Evolutionary conservation across 2,329 filamentous ascomycete genomes (phyloP), one percentile per base, ranked within the genome.

Genomic region (Monilinia aucupariae): DNA sequence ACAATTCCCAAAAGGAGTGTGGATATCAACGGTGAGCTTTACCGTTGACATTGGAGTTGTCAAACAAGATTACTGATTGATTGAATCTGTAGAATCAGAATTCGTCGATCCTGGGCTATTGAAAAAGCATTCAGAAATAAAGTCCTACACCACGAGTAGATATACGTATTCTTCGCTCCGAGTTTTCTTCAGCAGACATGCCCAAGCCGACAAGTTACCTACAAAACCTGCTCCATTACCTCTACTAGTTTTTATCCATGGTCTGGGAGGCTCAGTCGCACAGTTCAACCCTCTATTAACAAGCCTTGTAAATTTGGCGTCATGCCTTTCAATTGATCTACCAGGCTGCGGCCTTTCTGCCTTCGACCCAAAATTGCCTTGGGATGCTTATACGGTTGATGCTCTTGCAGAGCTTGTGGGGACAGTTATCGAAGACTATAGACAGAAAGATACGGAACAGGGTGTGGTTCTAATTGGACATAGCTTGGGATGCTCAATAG

Each of bases 191-290:
- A 85, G 88, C 63, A 84, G 85, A 61, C 94, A 97, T 76, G 83
- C 86, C 25, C 91, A 97, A 72, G 85, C 87, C n/a, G 84, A 87
- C 64, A 90, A 94, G 74, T 81, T 97, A 4, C 91, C 91, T 3
- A 82, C 80, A 49, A 81, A 86, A 65, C 90, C 91, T 1, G 81
- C 83, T 0, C 87, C 90, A 0, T 77, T 97, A 13, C 94, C 94
- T 1, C 78, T 99, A 12, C 78, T 97, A 4, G 92, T 97, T 50
- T 96, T 96, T 73, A 81, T 97, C 63, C 94, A 97, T 72, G 94
- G 94, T 1, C 81, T 97, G 12, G 94, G 93, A n/a, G 94, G 94
- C 55, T 96, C 91, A 0, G 83, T 92, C 30, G 88, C 91, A 13
- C 94, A 97, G 72, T 97, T 97, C 73, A 83, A 90, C 62, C 85